Conservation (phyloP, 768 basidiomycete genomes). For the Amanita jacksonii region DNA sequence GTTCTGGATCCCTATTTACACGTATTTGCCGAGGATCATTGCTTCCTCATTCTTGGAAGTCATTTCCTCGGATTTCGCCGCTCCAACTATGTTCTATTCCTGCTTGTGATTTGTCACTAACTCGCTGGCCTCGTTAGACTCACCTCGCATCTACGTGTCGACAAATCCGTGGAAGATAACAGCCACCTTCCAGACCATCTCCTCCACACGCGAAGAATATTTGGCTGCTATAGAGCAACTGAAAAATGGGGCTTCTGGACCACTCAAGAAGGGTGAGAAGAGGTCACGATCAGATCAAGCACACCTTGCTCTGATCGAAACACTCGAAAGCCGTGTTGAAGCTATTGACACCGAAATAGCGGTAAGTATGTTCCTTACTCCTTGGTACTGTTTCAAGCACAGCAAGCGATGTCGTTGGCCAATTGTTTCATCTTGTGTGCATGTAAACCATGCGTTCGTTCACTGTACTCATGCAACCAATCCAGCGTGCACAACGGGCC, state of each 20-base stretch:
- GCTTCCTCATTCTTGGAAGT: constrained; percentile 34
- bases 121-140: constrained; percentile 42
- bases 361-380: constrained; percentile 41
- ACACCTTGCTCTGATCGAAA: constrained; percentile 52
- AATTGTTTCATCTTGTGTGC: constrained; percentile 3
- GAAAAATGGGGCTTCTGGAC: constrained; percentile 38
- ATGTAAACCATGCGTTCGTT: constrained; percentile 1
- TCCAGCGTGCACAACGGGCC: constrained; percentile 61
- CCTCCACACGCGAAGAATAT: constrained; percentile 70
- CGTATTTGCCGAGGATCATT: constrained; percentile 54
- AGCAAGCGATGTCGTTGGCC: constrained; percentile 8
- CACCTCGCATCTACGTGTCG: constrained; percentile 74
- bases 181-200: constrained; percentile 62
- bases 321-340: constrained; percentile 55
- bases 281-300: constrained; percentile 44
- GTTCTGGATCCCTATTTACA: constrained; percentile 53
- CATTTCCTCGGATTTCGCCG: constrained; percentile 28
- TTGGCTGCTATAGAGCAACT: constrained; percentile 50
- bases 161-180: constrained; percentile 89
- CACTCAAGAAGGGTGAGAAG: constrained; percentile 38
- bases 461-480: constrained; percentile 3
- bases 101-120: constrained; percentile 20
- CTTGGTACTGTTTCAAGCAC: no score
- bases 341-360: constrained; percentile 58
- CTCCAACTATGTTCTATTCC: constrained; percentile 17